Conservation (phyloP, 805 yeast genomes). For the Suhomyces canberraensis region DNA sequence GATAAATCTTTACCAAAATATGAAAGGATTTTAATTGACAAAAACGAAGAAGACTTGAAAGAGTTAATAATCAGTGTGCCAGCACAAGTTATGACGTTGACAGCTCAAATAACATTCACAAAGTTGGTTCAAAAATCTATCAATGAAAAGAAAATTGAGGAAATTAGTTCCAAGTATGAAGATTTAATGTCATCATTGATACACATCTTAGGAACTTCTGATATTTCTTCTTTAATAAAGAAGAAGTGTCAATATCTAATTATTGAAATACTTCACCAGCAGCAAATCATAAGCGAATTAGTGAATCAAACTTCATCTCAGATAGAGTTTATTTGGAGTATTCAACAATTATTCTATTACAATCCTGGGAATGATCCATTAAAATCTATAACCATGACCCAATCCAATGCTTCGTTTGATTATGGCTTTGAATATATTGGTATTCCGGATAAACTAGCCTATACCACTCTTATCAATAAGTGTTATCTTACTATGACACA, state of each 20-base stretch:
- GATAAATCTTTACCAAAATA: constrained; percentile 23
- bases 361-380: constrained; percentile 22
- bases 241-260: constrained; percentile 57
- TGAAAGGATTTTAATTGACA: constrained; percentile 1
- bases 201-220: constrained; percentile 9
- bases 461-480: constrained; percentile 66
- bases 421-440: constrained; percentile 89
- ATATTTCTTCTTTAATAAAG: constrained; percentile 28
- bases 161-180: constrained; percentile 4
- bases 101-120: constrained; percentile 60
- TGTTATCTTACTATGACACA: constrained; percentile 69
- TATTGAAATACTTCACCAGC: constrained; percentile 64
- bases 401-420: constrained; percentile 45
- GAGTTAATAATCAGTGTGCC: constrained; percentile 44
- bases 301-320: constrained; percentile 9
- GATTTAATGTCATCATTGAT: constrained; percentile 28
- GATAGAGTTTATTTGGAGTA: constrained; percentile 42
- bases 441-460: constrained; percentile 64
- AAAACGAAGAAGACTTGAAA: constrained; percentile 1
- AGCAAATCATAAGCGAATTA: constrained; percentile 31
- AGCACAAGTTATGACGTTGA: constrained; percentile 53
- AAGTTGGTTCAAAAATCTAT: constrained; percentile 31
- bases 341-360: constrained; percentile 50
- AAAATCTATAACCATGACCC: constrained; percentile 44
- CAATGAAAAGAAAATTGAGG: constrained; percentile 1